Conservation (phyloP, 371 early-diverging fungal genomes). For the Conidiobolus incongruus region DNA sequence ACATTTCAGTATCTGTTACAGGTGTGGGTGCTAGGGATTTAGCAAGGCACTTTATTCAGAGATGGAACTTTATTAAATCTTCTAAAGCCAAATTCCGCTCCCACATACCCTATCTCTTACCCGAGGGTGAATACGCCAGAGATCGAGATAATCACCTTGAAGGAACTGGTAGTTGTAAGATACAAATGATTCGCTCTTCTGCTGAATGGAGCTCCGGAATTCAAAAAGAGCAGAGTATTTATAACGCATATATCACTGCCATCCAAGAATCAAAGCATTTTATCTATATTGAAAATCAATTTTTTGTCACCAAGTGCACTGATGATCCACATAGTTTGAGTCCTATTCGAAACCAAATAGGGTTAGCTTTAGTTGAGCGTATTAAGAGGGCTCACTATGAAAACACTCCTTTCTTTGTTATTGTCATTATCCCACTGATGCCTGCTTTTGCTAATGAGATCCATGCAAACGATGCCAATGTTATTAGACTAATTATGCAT, state of each 20-base stretch:
- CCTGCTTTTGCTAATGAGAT: constrained; percentile 82
- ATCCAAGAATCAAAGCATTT: constrained; percentile 60
- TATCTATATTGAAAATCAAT: constrained; percentile 93
- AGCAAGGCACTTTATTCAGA: constrained; percentile 70
- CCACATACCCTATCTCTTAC: constrained; percentile 44
- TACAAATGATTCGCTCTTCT: constrained; percentile 44
- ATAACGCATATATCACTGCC: constrained; percentile 52
- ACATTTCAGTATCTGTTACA: constrained; percentile 30
- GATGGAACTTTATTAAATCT: constrained; percentile 75
- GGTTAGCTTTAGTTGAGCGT: constrained; percentile 47
- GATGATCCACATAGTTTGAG: constrained; percentile 3
- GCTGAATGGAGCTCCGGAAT: constrained; percentile 42
- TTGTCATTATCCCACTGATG: constrained; percentile 18
- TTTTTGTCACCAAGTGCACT: constrained; percentile 39
- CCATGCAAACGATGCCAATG: constrained; percentile 46
- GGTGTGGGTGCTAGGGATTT: constrained; percentile 49
- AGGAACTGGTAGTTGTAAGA: constrained; percentile 25
- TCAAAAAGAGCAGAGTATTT: constrained; percentile 39
- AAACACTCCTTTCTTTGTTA: constrained; percentile 10
- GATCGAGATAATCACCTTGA: constrained; percentile 19
- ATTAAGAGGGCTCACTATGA: constrained; percentile 52
- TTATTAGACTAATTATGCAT: constrained; percentile 31
- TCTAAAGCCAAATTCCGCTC: constrained; percentile 33
- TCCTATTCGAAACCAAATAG: constrained; percentile 8
- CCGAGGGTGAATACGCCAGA: constrained; percentile 56